Percentiles rank a stretch among this genome's conserved stretches.
phyloP scores from a whole-genome alignment of 2,329 filamentous ascomycete genomes.

The Claviceps sp. region DNA sequence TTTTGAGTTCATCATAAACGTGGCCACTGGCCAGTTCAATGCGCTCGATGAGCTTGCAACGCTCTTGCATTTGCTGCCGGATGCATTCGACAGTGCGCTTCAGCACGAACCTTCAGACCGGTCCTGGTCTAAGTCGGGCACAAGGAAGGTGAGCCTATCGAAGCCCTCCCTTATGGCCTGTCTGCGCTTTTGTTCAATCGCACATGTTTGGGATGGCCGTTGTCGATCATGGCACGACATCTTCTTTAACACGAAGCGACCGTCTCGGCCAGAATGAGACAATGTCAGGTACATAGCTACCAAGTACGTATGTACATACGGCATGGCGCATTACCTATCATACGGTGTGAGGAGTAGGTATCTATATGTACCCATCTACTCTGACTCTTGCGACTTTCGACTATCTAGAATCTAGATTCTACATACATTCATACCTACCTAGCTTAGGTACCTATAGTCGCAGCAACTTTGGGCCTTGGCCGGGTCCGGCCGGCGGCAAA shows the following conservation, averaged over 20 bases:
- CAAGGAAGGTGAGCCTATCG: constrained; percentile 64
- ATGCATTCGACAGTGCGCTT: constrained; percentile 56
- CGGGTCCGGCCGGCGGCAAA: too few relatives aligned
- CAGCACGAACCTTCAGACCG: constrained; percentile 78
- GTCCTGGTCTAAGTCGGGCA: constrained; percentile 69
- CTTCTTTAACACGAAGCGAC: not conserved
- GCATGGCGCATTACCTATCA: too few relatives aligned
- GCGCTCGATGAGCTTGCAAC: constrained; percentile 42
- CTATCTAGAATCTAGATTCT: too few relatives aligned
- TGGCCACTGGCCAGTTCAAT: constrained; percentile 46
- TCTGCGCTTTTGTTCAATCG: constrained; percentile 28
- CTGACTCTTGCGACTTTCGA: too few relatives aligned
- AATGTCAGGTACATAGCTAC: not conserved
- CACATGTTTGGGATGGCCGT: not conserved
- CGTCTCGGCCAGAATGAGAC: not conserved
- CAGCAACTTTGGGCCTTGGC: too few relatives aligned
- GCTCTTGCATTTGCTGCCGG: constrained; percentile 43
- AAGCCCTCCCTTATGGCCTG: constrained; percentile 70
- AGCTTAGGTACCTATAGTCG: too few relatives aligned
- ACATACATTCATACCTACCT: too few relatives aligned
- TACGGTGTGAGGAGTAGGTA: too few relatives aligned
- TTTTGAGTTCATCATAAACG: constrained; percentile 35
- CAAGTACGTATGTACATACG: not conserved
- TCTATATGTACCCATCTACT: too few relatives aligned
- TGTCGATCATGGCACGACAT: not conserved